These are phyloP conservation scores for Rubia tinctorum DNA, from an alignment of 305 asterid genomes.

Conservation along the genomic window DNA sequence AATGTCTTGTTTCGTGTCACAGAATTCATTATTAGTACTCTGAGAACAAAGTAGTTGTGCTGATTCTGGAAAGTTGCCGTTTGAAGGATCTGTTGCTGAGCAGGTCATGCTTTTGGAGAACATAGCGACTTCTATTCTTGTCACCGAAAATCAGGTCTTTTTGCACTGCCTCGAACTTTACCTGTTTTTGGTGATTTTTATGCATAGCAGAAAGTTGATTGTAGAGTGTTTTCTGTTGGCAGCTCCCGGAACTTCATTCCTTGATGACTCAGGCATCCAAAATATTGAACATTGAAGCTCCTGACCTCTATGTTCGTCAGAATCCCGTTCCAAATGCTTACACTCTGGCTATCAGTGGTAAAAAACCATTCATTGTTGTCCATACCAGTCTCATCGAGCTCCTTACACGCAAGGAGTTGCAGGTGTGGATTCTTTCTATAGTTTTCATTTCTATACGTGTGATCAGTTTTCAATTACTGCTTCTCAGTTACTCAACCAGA, in stretches of 20 bases:
- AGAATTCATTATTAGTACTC: no score
- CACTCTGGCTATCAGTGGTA: conserved; percentile 89
- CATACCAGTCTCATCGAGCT: conserved; percentile 97
- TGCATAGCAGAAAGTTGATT: neutral
- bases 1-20: no score
- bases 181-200: neutral
- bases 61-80: neutral
- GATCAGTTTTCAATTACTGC: no score
- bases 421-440: conserved; percentile 40
- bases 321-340: conserved; percentile 94
- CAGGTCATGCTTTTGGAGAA: conserved; percentile 98
- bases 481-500: no score
- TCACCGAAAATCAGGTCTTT: conserved; percentile 66
- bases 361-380: conserved; percentile 90
- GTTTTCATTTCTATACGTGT: no score
- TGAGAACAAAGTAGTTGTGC: no score
- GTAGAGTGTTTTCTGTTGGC: conserved; percentile 13
- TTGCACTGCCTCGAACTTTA: neutral
- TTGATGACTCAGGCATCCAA: conserved; percentile 79
- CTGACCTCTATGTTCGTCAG: conserved; percentile 85
- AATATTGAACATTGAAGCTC: conserved; percentile 64
- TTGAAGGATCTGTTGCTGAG: conserved; percentile 67
- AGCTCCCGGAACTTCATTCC: conserved; percentile 87
- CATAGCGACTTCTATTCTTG: conserved; percentile 91
- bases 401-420: conserved; percentile 77